Base-by-base conservation (phyloP, 305 asterid genomes). In the Fraxinus ornus region DNA sequence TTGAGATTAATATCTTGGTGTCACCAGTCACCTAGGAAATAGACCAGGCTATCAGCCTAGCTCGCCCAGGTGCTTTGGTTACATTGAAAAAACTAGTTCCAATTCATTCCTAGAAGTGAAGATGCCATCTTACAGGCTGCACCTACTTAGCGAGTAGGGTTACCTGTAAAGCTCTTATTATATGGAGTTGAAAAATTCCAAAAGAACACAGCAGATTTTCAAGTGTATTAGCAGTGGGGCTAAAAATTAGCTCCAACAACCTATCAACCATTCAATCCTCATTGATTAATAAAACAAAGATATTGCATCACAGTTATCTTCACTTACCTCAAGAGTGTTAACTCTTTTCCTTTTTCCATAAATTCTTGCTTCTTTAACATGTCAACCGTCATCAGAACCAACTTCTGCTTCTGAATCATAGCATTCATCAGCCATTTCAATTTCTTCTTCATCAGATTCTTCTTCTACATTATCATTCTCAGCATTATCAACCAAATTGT, bases 361-460 rank as follows among this genome's bases (percentile, higher is more conserved):
- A 7, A 55, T n/a, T 15, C 77, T 68, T 66, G 52, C 75, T 52
- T 74, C 75, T 66, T 47, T 28, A 47, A 47, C 78, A 52, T 30
- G 83, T 84, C 84, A 86, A 78, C 89, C 91, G 75, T 86, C 89
- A 37, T 88, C 91, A n/a, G 91, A 89, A 52, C 47, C 86, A 77
- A 76, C 79, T 79, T 90, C 97, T 80, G 62, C 86, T 24, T 82
- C 97, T 3, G 93, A 90, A 47, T 85, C 91, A 81, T 84, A 83
- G 84, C 73, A 80, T 41, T 81, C 92, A 79, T 87, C 91, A 87
- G 84, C 79, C 79, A 70, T 76, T 83, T 89, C 94, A 21, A 62
- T 55, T 64, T 92, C 95, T 24, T 91, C 97, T 60, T 89, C 94
- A 2, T 89, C 93, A n/a, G 80, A 81, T 81, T 82, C 90, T 28